Base-by-base conservation (phyloP, 768 basidiomycete species). In the Lepiota subincarnata region DNA sequence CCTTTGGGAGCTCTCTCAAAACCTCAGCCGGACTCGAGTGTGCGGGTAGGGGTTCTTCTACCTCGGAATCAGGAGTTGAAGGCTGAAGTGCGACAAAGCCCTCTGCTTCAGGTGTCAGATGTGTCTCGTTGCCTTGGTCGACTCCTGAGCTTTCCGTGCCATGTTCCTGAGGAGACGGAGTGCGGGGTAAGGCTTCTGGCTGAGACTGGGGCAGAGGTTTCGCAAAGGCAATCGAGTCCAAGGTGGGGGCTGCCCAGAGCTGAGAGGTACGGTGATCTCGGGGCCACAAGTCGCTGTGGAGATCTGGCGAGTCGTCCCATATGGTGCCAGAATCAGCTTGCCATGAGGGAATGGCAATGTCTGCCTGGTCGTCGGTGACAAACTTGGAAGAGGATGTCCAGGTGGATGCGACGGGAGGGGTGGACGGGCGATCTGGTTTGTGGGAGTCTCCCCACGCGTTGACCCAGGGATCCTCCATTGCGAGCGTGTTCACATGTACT, bases 391-490 rank as follows among this genome's bases (percentile, higher is more conserved):
- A 64, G 22, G 61, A 55, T 39, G 60, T 53, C 66, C 65, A 67
- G 20, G 47, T 44, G 19, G 57, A 41, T 41, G 42, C 59, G 34
- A 39, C 26, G n/a, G 55, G 36, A 11, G 39, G 28, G 37, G 36
- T 28, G 44, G 43, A 12, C 35, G 39, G 38, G 52, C 42, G 24
- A 50, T 53, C 16, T 57, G 61, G 55, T 52, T 74, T 72, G 18
- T 70, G 58, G 43, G 81, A 64, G 56, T 82, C 80, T 51, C 74
- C 77, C 85, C 84, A 87, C 51, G 82, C 79, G 66, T 84, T 85
- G 38, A 81, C 80, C 83, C 87, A 91, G 44, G 86, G 83, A 67
- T 90, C 83, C 59, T 89, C 86, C 86, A 89, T 89, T 12, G 28
- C 24, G 19, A 19, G 4, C 20, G 50, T 16, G 16, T n/a, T 51